Percentiles rank a stretch among this genome's conserved stretches.
Conservation (phyloP, 352 stramenopile species). For the Pythium rhizo-oryzae region DNA sequence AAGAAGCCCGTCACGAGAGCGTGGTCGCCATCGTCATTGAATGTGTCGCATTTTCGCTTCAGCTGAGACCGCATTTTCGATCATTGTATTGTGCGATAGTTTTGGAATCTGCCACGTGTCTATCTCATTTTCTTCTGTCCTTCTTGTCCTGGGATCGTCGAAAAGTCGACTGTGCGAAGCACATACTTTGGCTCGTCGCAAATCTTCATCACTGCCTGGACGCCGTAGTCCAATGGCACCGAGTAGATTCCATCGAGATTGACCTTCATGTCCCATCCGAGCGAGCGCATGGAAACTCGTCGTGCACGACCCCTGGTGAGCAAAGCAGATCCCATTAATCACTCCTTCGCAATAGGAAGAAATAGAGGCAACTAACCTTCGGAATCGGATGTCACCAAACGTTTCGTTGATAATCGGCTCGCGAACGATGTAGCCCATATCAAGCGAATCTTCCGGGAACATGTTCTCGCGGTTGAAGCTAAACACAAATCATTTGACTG, state of each 20-base stretch:
- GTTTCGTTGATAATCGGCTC: conserved; percentile 91
- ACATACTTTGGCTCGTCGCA: conserved; percentile 87
- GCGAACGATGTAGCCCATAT: conserved; percentile 88
- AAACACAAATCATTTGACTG: not conserved
- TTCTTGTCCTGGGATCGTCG: conserved; percentile 16
- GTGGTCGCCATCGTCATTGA: conserved; percentile 6
- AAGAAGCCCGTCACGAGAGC: conserved; percentile 26
- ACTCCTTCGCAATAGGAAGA: not conserved
- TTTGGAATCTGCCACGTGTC: conserved; percentile 7
- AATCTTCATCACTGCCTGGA: conserved; percentile 91
- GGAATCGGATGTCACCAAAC: conserved; percentile 89
- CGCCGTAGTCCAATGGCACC: conserved; percentile 88
- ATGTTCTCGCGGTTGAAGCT: conserved; percentile 90
- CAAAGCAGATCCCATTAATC: not conserved
- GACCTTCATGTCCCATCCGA: conserved; percentile 91
- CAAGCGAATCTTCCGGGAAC: conserved; percentile 78
- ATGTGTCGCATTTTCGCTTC: not conserved
- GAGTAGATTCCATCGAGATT: conserved; percentile 89
- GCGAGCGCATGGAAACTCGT: conserved; percentile 85
- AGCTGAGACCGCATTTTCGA: not conserved
- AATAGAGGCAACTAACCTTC: conserved; percentile 45
- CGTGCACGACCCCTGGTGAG: conserved; percentile 67
- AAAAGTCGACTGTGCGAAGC: conserved; percentile 83
- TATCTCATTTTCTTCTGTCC: conserved; percentile 25
- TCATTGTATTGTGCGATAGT: conserved; percentile 10